Base-by-base conservation (phyloP, 2,329 filamentous ascomycete species). In the Pseudogymnoascus sp. region DNA sequence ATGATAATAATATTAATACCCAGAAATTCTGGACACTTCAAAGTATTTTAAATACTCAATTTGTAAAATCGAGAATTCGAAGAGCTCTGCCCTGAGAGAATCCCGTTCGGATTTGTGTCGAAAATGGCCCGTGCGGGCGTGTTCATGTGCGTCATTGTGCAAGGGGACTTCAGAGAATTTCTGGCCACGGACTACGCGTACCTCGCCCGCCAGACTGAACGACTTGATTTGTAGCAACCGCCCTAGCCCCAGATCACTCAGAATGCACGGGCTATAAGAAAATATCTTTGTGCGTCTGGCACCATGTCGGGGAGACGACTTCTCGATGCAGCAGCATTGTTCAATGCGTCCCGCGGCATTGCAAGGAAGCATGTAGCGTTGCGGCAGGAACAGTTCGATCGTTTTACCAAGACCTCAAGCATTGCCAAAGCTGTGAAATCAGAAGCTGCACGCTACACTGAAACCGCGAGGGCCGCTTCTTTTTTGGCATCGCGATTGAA, bases 251-350 rank as follows among this genome's bases (percentile, higher is more conserved):
- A 16, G 21, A 33, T 14, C 44, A 33, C 23, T 18, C 21, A 56
- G 61, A 16, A 62, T 59, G 61, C 33, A 16, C 59, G 21, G 21
- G 31, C 11, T 61, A 44, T 61, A 61, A 38, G 16, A 44, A 61
- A 44, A 23, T 14, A 59, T 37, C 5, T 25, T 10, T 33, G 50
- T 56, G 50, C 50, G 50, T 21, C 16, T 40, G 40, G 63, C 64
- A 60, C 53, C n/a, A 84, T 84, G 81, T 78, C 80, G 62, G 80
- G 80, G 63, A 80, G 83, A 82, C 77, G 87, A 83, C 77, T 84
- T 81, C 71, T 92, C 72, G 90, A 92, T 77, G 78, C 89, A 69
- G 84, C 86, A 68, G 84, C 86, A 65, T 79, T 92, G 67, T 80
- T 88, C 74, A 85, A 82, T 78, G 89, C 85, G 72, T 87, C 88